Base-by-base conservation (phyloP, 2,329 filamentous ascomycete genomes). In the Xylariaceae sp. region DNA sequence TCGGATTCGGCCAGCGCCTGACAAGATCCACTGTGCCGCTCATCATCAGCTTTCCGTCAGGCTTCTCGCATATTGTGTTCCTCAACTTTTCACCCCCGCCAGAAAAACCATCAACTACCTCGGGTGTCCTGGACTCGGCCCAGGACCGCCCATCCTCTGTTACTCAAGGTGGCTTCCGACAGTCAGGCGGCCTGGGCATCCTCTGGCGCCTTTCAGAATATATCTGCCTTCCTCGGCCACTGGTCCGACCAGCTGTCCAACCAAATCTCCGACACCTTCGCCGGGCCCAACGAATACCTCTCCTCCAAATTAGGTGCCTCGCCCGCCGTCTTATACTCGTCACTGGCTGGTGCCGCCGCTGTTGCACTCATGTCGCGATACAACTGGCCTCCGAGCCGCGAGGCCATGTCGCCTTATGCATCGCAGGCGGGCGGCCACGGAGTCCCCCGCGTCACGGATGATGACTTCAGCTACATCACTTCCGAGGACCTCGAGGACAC, bases 401-500 rank as follows among this genome's bases (percentile, higher is more conserved):
- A 65, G 19, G 54, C 49, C 38, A 51, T 73, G 39, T 75, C 70
- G 31, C 70, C 70, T n/a, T 75, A 68, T 47, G 58, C 58, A 37
- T 69, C 70, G 11, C 51, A 53, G 21, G 51, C 60, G 38, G 45
- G 62, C 12, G 56, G 62, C 23, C 64, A 63, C 29, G 64, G 67
- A 26, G 59, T 69, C 8, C 73, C 77, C 19, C 70, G 77, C 44
- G 78, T 89, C 39, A 83, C 76, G 47, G 81, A 87, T 46, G 75
- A 80, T 21, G 83, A 89, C 61, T 90, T 79, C 57, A 81, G 77
- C 54, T 89, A 90, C 64, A 88, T 89, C 53, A 87, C 83, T n/a
- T 78, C 79, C 18, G 76, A 84, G 49, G 83, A 89, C 50, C 58
- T 88, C 24, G 68, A 75, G 39, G 58, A 64, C 22, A 54, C 43